These are phyloP conservation scores for Somion occarium DNA, from an alignment of 1,284 basidiomycete genomes.

Conservation along the genomic window DNA sequence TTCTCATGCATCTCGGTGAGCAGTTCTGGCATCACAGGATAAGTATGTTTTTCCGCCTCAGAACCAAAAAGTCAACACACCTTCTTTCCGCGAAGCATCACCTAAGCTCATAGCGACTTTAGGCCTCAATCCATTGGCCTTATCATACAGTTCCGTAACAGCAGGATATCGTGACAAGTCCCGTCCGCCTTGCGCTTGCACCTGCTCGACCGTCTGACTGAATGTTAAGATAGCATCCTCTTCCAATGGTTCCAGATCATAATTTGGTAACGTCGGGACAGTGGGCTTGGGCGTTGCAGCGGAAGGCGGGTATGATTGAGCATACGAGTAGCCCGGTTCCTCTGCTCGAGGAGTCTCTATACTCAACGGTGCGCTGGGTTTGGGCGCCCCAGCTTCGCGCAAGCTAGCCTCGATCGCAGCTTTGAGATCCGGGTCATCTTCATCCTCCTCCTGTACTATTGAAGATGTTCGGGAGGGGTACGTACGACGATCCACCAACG, in stretches of 20 bases:
- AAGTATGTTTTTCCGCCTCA: background rate
- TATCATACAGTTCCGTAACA: slow-evolving; percentile 80
- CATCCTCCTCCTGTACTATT: slow-evolving; percentile 51
- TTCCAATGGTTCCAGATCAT: slow-evolving; percentile 78
- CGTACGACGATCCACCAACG: slow-evolving; percentile 48
- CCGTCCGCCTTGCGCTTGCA: slow-evolving; percentile 71
- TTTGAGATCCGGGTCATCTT: slow-evolving; percentile 89
- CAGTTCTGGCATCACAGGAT: slow-evolving; percentile 50
- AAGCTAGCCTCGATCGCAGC: slow-evolving; percentile 96
- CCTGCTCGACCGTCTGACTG: slow-evolving; percentile 84
- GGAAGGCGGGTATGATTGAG: slow-evolving; percentile 33
- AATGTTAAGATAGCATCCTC: slow-evolving; percentile 84
- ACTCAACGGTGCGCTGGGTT: slow-evolving; percentile 71
- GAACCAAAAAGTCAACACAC: slow-evolving; percentile 28
- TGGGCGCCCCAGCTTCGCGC: slow-evolving; percentile 76
- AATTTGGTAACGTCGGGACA: slow-evolving; percentile 55
- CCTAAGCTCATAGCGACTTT: slow-evolving; percentile 84
- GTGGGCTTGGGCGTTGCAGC: slow-evolving; percentile 38
- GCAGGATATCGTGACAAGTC: slow-evolving; percentile 80
- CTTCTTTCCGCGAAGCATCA: slow-evolving; percentile 83
- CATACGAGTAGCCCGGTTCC: slow-evolving; percentile 33
- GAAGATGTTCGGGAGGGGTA: slow-evolving; percentile 34
- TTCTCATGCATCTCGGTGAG: slow-evolving; percentile 93
- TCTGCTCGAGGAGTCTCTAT: slow-evolving; percentile 49
- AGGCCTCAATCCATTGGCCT: slow-evolving; percentile 76